Conservation (phyloP, 225 moss, liverwort and hornwort genomes). For the Marchantia paleacea region DNA sequence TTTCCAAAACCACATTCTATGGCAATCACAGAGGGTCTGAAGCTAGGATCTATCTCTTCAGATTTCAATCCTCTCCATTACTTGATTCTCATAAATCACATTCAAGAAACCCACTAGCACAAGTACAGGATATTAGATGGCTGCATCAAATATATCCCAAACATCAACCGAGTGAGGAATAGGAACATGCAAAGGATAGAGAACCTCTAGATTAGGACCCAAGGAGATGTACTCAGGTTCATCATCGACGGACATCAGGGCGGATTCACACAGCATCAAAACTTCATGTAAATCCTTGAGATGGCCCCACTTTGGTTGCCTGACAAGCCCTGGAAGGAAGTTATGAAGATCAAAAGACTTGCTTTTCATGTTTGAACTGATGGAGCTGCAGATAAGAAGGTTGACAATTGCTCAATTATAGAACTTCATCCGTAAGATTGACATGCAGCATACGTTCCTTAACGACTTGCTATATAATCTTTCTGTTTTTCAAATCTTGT, state of each 20-base stretch:
- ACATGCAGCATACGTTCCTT: background rate
- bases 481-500: background rate
- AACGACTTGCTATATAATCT: background rate
- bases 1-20: background rate
- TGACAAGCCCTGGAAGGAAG: slow-evolving; percentile 58
- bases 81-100: too few relatives aligned
- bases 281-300: slow-evolving; percentile 91
- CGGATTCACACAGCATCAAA: slow-evolving; percentile 77
- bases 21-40: too few relatives aligned
- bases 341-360: background rate
- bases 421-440: background rate
- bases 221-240: slow-evolving; percentile 59
- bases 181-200: background rate
- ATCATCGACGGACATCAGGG: slow-evolving; percentile 63
- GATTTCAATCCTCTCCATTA: too few relatives aligned
- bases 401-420: background rate
- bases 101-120: too few relatives aligned
- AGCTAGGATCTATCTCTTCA: too few relatives aligned
- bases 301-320: slow-evolving; percentile 98
- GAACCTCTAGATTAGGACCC: slow-evolving; percentile 79
- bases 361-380: background rate
- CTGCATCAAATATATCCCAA: background rate
- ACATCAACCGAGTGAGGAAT: background rate
- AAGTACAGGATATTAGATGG: background rate
- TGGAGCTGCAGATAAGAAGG: background rate